Percentiles rank a stretch among this genome's conserved stretches.
Conservation (phyloP, 169 alveolate genomes). For the Cryptosporidium andersoni region DNA sequence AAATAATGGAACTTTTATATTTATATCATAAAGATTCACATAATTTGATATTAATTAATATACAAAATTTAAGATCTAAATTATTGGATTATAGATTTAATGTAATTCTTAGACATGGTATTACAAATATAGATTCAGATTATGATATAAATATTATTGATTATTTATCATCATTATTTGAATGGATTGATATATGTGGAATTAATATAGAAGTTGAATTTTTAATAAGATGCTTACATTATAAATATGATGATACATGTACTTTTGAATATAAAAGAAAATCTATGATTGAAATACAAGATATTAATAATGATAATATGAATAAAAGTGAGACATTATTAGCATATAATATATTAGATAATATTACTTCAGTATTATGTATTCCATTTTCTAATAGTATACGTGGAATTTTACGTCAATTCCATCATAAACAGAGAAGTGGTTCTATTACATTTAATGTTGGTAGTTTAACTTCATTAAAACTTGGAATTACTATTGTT, state of each 20-base stretch:
- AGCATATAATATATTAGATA: constrained; percentile 24
- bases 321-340: not conserved
- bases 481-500: constrained; percentile 60
- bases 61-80: constrained; percentile 33
- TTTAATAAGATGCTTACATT: constrained; percentile 10
- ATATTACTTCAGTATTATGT: constrained; percentile 29
- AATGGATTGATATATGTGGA: constrained; percentile 63
- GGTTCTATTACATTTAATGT: constrained; percentile 28
- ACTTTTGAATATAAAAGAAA: constrained; percentile 19
- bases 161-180: constrained; percentile 42
- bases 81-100: constrained; percentile 61
- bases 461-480: constrained; percentile 47
- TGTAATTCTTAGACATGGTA: constrained; percentile 34
- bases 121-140: constrained; percentile 1
- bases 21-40: constrained; percentile 30
- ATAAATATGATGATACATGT: constrained; percentile 14
- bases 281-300: not conserved
- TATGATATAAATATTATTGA: constrained; percentile 13
- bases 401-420: constrained; percentile 56
- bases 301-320: not conserved
- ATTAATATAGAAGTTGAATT: constrained; percentile 39
- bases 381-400: constrained; percentile 49
- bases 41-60: not conserved
- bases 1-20: constrained; percentile 13
- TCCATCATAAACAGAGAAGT: constrained; percentile 58